These are phyloP conservation scores for Warburgia ugandensis DNA, from an alignment of 164 flowering plant genomes.

Conservation along the genomic window DNA sequence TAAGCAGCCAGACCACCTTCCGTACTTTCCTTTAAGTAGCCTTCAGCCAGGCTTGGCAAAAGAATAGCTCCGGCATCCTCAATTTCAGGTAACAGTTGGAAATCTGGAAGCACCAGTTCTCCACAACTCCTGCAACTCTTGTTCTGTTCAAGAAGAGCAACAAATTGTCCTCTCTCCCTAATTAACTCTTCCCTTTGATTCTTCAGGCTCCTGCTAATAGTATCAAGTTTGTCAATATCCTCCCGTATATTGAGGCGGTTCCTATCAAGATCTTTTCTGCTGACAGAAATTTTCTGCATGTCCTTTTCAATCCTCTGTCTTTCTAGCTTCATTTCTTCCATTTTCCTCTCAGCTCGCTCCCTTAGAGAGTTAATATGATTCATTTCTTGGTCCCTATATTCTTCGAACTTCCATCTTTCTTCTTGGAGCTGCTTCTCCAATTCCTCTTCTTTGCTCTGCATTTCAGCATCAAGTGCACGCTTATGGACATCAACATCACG, in stretches of 20 bases:
- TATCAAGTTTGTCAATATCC: slow-evolving; percentile 58
- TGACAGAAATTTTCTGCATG: slow-evolving; percentile 29
- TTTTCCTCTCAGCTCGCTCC: slow-evolving; percentile 41
- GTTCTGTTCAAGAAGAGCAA: slow-evolving; percentile 46
- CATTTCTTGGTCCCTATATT: slow-evolving; percentile 36
- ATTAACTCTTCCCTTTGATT: slow-evolving; percentile 45
- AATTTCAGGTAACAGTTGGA: slow-evolving; percentile 33
- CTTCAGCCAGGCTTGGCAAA: slow-evolving; percentile 29
- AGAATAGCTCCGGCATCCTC: slow-evolving; percentile 25
- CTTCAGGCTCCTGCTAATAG: slow-evolving; percentile 57
- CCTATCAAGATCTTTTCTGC: slow-evolving; percentile 44
- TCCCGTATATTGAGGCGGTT: slow-evolving; percentile 53
- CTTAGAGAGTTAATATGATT: slow-evolving; percentile 33
- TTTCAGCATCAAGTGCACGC: slow-evolving; percentile 42
- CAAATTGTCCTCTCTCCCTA: slow-evolving; percentile 38
- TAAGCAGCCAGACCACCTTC: slow-evolving; percentile 17
- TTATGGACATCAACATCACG: slow-evolving; percentile 50
- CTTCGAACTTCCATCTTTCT: slow-evolving; percentile 45
- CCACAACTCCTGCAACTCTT: slow-evolving; percentile 60
- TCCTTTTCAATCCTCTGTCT: slow-evolving; percentile 41
- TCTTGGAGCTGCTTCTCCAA: slow-evolving; percentile 38
- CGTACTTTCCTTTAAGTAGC: slow-evolving; percentile 19
- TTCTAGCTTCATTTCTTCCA: slow-evolving; percentile 51
- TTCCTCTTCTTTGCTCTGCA: slow-evolving; percentile 42
- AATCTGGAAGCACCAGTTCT: slow-evolving; percentile 41